Evolutionary conservation across 805 yeast genomes (phyloP).

Genomic region (Ogataea nitratoaversa): DNA sequence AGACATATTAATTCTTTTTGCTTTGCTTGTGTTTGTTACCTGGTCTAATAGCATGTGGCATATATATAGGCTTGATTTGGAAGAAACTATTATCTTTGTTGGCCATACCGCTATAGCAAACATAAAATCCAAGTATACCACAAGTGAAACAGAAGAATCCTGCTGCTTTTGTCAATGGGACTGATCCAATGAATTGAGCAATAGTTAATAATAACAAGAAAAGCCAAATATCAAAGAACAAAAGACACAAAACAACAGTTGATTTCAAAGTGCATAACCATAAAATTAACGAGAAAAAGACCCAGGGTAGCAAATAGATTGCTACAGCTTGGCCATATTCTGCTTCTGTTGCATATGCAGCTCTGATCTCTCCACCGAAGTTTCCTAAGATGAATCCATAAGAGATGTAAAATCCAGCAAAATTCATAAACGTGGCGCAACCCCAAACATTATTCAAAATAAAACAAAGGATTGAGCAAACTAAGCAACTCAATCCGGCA

Average conservation of each 20-base stretch:
- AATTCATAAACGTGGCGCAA: slow-evolving; percentile 46
- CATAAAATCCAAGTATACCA: slow-evolving; percentile 42
- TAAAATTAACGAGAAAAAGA: slow-evolving; percentile 43
- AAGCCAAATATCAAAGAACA: slow-evolving; percentile 41
- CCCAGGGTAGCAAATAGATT: slow-evolving; percentile 48
- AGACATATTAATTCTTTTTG: not conserved
- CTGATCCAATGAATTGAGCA: slow-evolving; percentile 36
- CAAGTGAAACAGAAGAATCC: slow-evolving; percentile 44
- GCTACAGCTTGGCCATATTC: slow-evolving; percentile 44
- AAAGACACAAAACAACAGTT: slow-evolving; percentile 36
- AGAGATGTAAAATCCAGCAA: slow-evolving; percentile 53
- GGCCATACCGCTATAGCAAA: slow-evolving; percentile 43
- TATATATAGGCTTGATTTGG: slow-evolving; percentile 43
- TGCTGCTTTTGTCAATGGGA: slow-evolving; percentile 38
- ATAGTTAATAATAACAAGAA: slow-evolving; percentile 44
- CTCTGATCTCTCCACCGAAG: slow-evolving; percentile 36
- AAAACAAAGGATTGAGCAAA: slow-evolving; percentile 50
- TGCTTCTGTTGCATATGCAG: slow-evolving; percentile 33
- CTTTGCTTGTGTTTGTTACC: slow-evolving; percentile 2
- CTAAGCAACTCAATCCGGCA: slow-evolving; percentile 45
- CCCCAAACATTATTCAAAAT: slow-evolving; percentile 53
- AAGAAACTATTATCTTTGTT: slow-evolving; percentile 56
- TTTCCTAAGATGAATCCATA: slow-evolving; percentile 43
- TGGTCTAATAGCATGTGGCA: slow-evolving; percentile 38
- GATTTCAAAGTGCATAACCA: slow-evolving; percentile 46